Conservation (phyloP, 2,329 filamentous ascomycete species). For the Colletotrichum sp. region DNA sequence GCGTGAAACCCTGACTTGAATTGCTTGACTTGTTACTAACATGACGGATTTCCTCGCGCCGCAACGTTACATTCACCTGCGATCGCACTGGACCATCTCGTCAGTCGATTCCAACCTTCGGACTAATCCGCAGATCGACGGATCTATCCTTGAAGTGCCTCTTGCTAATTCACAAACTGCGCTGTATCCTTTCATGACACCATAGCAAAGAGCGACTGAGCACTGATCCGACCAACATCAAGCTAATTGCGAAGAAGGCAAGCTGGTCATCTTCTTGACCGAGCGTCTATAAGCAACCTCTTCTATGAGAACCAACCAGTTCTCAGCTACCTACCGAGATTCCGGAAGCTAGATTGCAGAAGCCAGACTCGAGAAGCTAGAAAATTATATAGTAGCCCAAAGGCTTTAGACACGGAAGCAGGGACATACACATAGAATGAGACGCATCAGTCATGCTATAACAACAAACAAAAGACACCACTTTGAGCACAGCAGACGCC, state of each 20-base stretch:
- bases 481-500: not conserved
- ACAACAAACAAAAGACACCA: not conserved
- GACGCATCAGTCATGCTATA: not conserved
- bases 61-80: not conserved
- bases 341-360: not conserved
- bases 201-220: too few species aligned
- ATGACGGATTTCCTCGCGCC: not conserved
- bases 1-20: not conserved
- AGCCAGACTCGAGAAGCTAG: not conserved
- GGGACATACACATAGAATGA: not conserved
- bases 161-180: not conserved
- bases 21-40: not conserved
- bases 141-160: not conserved
- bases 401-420: not conserved
- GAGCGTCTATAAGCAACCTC: not conserved
- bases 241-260: too few species aligned
- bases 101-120: not conserved
- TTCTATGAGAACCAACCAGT: not conserved
- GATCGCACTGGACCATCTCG: not conserved
- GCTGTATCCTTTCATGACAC: not conserved
- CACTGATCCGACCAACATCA: too few species aligned
- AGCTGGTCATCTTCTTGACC: too few species aligned
- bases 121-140: not conserved
- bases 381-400: not conserved
- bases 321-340: not conserved